Evolutionary conservation across 306 rosid species (phyloP).

Genomic region (Trifolium subterraneum): DNA sequence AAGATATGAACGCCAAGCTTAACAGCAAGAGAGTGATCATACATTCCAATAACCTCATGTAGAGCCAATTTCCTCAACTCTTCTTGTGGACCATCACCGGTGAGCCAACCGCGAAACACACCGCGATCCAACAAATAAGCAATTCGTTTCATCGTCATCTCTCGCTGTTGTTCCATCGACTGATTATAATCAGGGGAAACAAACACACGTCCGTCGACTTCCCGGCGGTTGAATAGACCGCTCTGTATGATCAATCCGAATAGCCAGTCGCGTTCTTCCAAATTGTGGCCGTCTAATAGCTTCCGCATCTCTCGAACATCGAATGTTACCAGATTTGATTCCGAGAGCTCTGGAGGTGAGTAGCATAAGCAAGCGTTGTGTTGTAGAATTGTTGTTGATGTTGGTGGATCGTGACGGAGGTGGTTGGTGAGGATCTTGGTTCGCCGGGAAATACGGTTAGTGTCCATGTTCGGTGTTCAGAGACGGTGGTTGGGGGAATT

Average conservation of each 20-base stretch:
- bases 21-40: slow-evolving; percentile 77
- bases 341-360: slow-evolving; percentile 28
- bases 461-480: slow-evolving; percentile 25
- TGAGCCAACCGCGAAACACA: slow-evolving; percentile 76
- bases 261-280: slow-evolving; percentile 79
- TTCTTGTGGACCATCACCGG: slow-evolving; percentile 51
- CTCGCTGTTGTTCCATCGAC: slow-evolving; percentile 83
- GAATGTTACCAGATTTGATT: slow-evolving; percentile 37
- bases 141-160: slow-evolving; percentile 81
- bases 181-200: slow-evolving; percentile 80
- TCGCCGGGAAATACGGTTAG: slow-evolving; percentile 37
- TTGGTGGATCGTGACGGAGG: slow-evolving; percentile 22
- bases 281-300: slow-evolving; percentile 72
- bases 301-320: slow-evolving; percentile 63
- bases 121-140: slow-evolving; percentile 64
- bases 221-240: slow-evolving; percentile 64
- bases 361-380: slow-evolving; percentile 32
- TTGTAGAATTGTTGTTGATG: neutral
- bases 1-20: slow-evolving; percentile 85
- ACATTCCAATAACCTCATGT: slow-evolving; percentile 63
- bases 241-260: slow-evolving; percentile 67
- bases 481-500: neutral
- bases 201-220: slow-evolving; percentile 60
- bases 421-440: slow-evolving; percentile 33
- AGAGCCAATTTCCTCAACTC: slow-evolving; percentile 70